These are phyloP conservation scores for Dimocarpus longan DNA, from an alignment of 345 rosid species.

Conservation along the genomic window DNA sequence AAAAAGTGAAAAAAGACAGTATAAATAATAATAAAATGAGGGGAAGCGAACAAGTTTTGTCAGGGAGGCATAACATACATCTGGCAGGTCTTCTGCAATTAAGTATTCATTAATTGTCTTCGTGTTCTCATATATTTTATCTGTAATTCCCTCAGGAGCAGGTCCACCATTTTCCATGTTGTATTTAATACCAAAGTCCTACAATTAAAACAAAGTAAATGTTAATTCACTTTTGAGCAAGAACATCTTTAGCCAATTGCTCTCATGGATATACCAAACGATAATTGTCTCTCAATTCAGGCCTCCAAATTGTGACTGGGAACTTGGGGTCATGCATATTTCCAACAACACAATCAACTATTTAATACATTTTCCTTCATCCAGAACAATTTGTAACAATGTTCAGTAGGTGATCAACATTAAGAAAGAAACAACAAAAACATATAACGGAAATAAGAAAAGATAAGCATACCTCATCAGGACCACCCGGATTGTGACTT, in stretches of 20 bases:
- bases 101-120: slow-evolving; percentile 86
- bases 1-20: background rate
- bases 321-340: background rate
- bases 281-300: slow-evolving; percentile 6
- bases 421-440: background rate
- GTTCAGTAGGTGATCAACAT: background rate
- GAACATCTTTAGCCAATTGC: background rate
- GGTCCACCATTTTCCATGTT: slow-evolving; percentile 99
- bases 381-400: background rate
- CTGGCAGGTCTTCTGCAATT: slow-evolving; percentile 71
- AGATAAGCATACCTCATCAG: slow-evolving; percentile 66
- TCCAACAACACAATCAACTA: background rate
- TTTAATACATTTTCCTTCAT: slow-evolving; percentile 6
- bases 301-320: background rate
- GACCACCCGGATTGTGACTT: slow-evolving; percentile 99
- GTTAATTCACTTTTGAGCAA: background rate
- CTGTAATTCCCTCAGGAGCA: slow-evolving; percentile 95
- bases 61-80: slow-evolving; percentile 45
- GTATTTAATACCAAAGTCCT: slow-evolving; percentile 99
- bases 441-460: background rate
- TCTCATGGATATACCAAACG: background rate
- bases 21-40: background rate
- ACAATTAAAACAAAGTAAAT: slow-evolving; percentile 16
- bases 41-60: slow-evolving; percentile 1
- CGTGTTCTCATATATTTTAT: slow-evolving; percentile 94